These are phyloP conservation scores for Phascolomyces articulosus DNA, from an alignment of 371 early-diverging fungal genomes.

Conservation along the genomic window DNA sequence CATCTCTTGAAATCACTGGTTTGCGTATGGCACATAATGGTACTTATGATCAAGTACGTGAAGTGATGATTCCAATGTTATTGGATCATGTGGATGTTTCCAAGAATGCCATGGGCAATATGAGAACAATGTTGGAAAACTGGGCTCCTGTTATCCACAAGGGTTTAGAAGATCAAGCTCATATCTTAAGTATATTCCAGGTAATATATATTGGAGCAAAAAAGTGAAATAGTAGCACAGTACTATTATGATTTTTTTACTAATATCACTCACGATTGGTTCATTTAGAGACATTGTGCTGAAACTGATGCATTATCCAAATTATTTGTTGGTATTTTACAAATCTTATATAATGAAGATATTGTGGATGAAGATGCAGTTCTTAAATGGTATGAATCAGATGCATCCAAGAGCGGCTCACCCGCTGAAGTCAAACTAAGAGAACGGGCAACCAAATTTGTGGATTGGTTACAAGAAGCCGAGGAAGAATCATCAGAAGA, in stretches of 20 bases:
- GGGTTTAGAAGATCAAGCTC: constrained; percentile 77
- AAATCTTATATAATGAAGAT: constrained; percentile 79
- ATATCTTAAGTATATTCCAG: constrained; percentile 69
- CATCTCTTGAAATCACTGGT: constrained; percentile 88
- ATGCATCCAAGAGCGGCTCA: constrained; percentile 30
- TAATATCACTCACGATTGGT: too few species aligned
- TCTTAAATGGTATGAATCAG: constrained; percentile 71
- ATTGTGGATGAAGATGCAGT: constrained; percentile 86
- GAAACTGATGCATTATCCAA: constrained; percentile 49
- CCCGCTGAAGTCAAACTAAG: constrained; percentile 40
- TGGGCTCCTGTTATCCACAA: constrained; percentile 77
- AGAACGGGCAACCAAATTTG: constrained; percentile 57
- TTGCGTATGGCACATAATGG: constrained; percentile 90
- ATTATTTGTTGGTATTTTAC: constrained; percentile 66
- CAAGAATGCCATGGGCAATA: constrained; percentile 35
- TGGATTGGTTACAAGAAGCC: constrained; percentile 74
- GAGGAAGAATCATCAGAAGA: constrained; percentile 52
- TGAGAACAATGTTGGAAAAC: constrained; percentile 54
- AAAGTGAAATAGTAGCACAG: too few species aligned
- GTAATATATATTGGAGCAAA: constrained; percentile 27
- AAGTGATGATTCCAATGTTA: constrained; percentile 69
- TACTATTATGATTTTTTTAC: too few species aligned
- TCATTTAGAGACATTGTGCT: constrained; percentile 43
- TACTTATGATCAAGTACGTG: constrained; percentile 79
- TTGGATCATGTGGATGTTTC: constrained; percentile 58